Percentiles rank a stretch among this genome's conserved stretches.
Evolutionary conservation across 2,329 filamentous ascomycete genomes (phyloP).

Genomic region (Penicillium sp.): DNA sequence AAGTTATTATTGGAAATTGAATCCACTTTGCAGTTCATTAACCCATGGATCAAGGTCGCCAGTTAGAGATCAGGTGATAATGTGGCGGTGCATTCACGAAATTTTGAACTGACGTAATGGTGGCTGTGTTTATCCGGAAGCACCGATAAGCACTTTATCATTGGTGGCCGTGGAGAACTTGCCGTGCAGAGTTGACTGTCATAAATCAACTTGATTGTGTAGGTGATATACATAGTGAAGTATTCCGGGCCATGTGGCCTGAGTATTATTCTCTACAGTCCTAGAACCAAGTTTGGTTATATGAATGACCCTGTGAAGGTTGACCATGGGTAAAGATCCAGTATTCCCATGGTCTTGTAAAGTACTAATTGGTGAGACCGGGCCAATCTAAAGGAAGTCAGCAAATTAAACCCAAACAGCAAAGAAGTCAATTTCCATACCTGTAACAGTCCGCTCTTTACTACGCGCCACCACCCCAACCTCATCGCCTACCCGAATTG

Average conservation of each 20-base stretch:
- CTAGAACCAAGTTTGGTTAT: too few species aligned
- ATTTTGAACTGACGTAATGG: conserved; percentile 14
- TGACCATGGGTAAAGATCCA: background rate
- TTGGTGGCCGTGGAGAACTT: background rate
- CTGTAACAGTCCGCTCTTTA: conserved; percentile 55
- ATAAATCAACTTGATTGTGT: too few species aligned
- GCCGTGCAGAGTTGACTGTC: too few species aligned
- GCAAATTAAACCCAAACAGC: conserved; percentile 1
- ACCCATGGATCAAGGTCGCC: conserved; percentile 15
- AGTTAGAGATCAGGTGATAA: conserved; percentile 15
- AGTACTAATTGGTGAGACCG: conserved; percentile 26
- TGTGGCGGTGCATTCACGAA: conserved; percentile 16
- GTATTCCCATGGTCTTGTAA: background rate
- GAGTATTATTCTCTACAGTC: too few species aligned
- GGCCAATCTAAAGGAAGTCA: conserved; percentile 35
- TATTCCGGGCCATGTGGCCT: too few species aligned
- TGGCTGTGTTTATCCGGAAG: conserved; percentile 11
- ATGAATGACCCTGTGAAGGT: too few species aligned
- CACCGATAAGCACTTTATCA: background rate
- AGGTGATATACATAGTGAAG: too few species aligned
- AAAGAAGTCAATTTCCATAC: conserved; percentile 41
- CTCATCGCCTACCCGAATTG: conserved; percentile 57
- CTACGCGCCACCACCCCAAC: conserved; percentile 55
- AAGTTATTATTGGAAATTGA: conserved; percentile 23
- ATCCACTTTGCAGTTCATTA: conserved; percentile 8